Conservation (phyloP, 1,284 basidiomycete species). For the Trichosporon sp. region DNA sequence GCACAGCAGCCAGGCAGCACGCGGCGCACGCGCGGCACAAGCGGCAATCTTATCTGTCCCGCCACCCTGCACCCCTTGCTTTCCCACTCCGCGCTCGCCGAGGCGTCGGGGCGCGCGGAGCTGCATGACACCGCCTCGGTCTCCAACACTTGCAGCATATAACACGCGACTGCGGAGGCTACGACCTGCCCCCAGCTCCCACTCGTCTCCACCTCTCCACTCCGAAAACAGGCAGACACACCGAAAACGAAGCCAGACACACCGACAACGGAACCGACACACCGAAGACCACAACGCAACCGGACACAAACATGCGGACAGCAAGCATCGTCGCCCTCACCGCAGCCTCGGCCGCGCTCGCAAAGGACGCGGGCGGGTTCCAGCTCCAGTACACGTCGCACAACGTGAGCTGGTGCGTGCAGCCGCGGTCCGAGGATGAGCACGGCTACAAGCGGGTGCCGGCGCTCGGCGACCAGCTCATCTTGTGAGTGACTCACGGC, state of each 20-base stretch:
- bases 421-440: neutral
- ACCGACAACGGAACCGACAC: too few relatives aligned
- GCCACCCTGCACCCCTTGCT: neutral
- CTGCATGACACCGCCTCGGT: neutral
- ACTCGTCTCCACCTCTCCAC: too few relatives aligned
- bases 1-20: too few relatives aligned
- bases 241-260: neutral
- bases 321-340: neutral
- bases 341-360: neutral
- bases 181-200: too few relatives aligned
- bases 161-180: neutral
- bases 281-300: too few relatives aligned
- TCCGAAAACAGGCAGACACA: too few relatives aligned
- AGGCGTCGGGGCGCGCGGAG: neutral
- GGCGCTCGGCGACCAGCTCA: neutral
- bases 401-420: neutral
- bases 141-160: neutral
- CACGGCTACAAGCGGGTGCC: neutral
- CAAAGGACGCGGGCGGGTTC: neutral
- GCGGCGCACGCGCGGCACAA: neutral
- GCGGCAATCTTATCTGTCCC: neutral
- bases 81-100: neutral
- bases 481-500: too few relatives aligned
- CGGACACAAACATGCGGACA: neutral
- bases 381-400: neutral